phyloP scores from a whole-genome alignment of 2,329 filamentous ascomycete genomes.

The Claviceps humidiphila region DNA sequence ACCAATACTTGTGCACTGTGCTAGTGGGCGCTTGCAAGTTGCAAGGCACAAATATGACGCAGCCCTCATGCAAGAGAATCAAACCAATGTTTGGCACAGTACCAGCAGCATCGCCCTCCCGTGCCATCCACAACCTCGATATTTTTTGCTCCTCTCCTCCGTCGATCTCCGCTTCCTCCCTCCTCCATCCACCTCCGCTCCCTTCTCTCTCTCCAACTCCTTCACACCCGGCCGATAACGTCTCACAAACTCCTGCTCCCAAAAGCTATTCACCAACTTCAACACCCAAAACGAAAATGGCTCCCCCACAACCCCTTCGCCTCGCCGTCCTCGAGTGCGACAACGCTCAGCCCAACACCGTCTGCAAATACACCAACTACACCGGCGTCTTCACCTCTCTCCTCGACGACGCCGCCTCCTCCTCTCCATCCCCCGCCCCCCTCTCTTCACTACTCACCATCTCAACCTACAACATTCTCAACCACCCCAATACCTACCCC shows the following conservation, averaged over 20 bases:
- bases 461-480: slow-evolving; percentile 57
- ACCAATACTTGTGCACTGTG: no score
- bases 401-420: slow-evolving; percentile 39
- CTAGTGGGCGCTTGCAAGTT: no score
- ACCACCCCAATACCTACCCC: slow-evolving; percentile 53
- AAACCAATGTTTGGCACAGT: neutral
- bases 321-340: slow-evolving; percentile 87
- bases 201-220: neutral
- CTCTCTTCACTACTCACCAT: slow-evolving; percentile 40
- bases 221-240: neutral
- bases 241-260: neutral
- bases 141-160: no score
- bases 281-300: neutral
- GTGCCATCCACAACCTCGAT: neutral
- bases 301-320: slow-evolving; percentile 50
- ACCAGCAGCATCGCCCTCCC: neutral
- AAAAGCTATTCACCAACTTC: neutral
- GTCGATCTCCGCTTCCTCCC: neutral
- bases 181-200: neutral
- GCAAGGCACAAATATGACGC: no score
- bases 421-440: slow-evolving; percentile 22
- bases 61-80: no score
- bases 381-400: slow-evolving; percentile 54
- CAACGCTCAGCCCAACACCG: slow-evolving; percentile 52
- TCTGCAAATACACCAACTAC: slow-evolving; percentile 57